Percentiles rank a stretch among this genome's conserved stretches.
Conservation (phyloP, 2,329 filamentous ascomycete species). For the Davidsoniella virescens region DNA sequence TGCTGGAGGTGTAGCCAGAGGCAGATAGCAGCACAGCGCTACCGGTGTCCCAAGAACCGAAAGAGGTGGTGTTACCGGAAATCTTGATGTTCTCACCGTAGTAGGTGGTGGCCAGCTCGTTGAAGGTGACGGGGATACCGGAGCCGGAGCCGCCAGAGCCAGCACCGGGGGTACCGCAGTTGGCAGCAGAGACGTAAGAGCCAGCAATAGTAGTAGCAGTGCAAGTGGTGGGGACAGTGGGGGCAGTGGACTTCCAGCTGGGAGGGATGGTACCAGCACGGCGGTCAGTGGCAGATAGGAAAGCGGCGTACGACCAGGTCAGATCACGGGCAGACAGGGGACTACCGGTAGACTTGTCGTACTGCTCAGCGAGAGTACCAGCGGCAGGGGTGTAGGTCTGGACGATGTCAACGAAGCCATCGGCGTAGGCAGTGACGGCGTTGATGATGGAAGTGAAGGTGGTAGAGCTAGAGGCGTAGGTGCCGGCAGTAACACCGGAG, state of each 20-base stretch:
- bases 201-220: slow-evolving; percentile 29
- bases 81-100: slow-evolving; percentile 51
- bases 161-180: slow-evolving; percentile 17
- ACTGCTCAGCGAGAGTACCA: slow-evolving; percentile 55
- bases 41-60: slow-evolving; percentile 46
- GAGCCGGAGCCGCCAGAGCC: slow-evolving; percentile 13
- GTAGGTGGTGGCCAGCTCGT: slow-evolving; percentile 37
- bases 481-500: slow-evolving; percentile 41
- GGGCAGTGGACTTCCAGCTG: slow-evolving; percentile 35
- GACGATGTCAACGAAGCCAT: slow-evolving; percentile 45
- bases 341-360: slow-evolving; percentile 32
- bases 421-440: slow-evolving; percentile 41
- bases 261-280: slow-evolving; percentile 38
- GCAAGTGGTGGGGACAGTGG: slow-evolving; percentile 34
- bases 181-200: slow-evolving; percentile 27
- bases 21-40: slow-evolving; percentile 42
- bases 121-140: slow-evolving; percentile 37
- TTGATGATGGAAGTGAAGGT: slow-evolving; percentile 39
- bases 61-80: slow-evolving; percentile 37
- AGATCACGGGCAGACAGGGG: slow-evolving; percentile 50
- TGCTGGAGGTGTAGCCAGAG: slow-evolving; percentile 37
- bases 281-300: slow-evolving; percentile 45
- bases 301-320: slow-evolving; percentile 59
- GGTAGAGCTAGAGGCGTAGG: slow-evolving; percentile 33
- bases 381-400: slow-evolving; percentile 43